Evolutionary conservation across 2,329 filamentous ascomycete species (phyloP).

Genomic region (Trichoderma gracile): DNA sequence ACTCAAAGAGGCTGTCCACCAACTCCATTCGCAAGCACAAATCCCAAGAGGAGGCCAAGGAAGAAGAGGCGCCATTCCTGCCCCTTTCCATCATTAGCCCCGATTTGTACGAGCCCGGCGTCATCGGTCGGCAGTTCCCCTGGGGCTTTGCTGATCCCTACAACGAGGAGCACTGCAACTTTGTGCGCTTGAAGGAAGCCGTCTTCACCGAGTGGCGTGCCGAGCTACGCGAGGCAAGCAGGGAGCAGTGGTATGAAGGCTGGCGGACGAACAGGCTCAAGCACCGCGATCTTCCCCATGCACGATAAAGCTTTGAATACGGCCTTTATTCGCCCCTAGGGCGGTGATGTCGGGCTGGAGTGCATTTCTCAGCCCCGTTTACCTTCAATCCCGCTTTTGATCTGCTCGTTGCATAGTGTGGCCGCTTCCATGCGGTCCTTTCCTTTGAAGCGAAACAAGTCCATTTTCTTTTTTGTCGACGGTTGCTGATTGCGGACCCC

Average conservation of each 20-base stretch:
- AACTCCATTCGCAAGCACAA: constrained; percentile 50
- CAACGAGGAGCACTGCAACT: constrained; percentile 90
- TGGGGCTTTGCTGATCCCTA: constrained; percentile 98
- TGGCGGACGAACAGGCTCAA: constrained; percentile 79
- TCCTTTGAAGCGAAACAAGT: not conserved
- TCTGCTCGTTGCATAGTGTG: constrained; percentile 7
- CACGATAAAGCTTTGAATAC: constrained; percentile 33
- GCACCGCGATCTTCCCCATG: constrained; percentile 48
- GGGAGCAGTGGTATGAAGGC: constrained; percentile 92
- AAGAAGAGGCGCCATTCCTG: constrained; percentile 66
- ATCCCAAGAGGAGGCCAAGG: constrained; percentile 45
- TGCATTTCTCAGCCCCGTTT: not conserved
- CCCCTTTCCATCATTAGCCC: constrained; percentile 93
- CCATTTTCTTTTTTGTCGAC: not conserved
- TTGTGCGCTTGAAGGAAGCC: constrained; percentile 82
- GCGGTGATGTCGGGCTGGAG: too few species aligned
- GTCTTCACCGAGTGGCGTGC: constrained; percentile 92
- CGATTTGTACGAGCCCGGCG: constrained; percentile 79
- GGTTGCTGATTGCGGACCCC: not conserved
- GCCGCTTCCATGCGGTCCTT: not conserved
- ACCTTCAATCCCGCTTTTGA: constrained; percentile 8
- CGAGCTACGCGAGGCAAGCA: constrained; percentile 85
- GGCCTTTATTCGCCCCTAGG: too few species aligned
- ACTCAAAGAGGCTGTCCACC: constrained; percentile 49
- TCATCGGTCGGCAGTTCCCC: constrained; percentile 84